Base-by-base conservation (phyloP, 1,284 basidiomycete genomes). In the Sporisorium reilianum region DNA sequence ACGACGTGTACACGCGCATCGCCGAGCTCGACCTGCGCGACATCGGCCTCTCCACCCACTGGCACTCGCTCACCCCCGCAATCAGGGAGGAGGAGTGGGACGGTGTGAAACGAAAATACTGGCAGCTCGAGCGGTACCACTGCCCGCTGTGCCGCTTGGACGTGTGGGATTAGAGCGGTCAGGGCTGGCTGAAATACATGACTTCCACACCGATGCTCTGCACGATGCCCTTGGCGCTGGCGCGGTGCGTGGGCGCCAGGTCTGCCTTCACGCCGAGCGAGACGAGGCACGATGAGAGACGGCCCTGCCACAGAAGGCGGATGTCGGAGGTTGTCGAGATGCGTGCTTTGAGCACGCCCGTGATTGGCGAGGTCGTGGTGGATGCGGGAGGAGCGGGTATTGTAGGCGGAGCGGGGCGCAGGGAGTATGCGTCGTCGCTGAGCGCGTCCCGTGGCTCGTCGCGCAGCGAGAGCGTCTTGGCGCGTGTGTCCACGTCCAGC, bases 261-360 rank as follows among this genome's bases (percentile, higher is more conserved):
- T 97, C 93, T 5, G 93, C 93, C 16, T 93, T 89, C 16, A 97
- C 90, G 3, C 95, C 95, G 30, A 96, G 85, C 65, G 93, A 93
- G 74, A 98, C 90, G 18, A 98, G 88, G 86, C 95, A 91, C 79
- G 94, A 93, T 46, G 91, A 89, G 78, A 97, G 86, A n/a, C 94
- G 89, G 8, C 94, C 93, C 87, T 97, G 94, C 93, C 95, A 98
- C 82, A 97, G 89, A 34, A 98, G 85, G 6, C 95, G 92, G 30
- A 97, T 88, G 75, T 94, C 91, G 22, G 75, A 67, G 4, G 62
- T 75, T 0, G 94, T 95, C 0, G 93, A 94, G 22, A 93, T 89
- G 56, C 93, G 89, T 5, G 93, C 91, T 86, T 97, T 97, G 53
- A 98, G 88, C 0, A 97, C 93, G 6, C 95, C 94, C 45, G 88